These are phyloP conservation scores for Galerina marginata DNA, from an alignment of 768 basidiomycete genomes.

Conservation along the genomic window DNA sequence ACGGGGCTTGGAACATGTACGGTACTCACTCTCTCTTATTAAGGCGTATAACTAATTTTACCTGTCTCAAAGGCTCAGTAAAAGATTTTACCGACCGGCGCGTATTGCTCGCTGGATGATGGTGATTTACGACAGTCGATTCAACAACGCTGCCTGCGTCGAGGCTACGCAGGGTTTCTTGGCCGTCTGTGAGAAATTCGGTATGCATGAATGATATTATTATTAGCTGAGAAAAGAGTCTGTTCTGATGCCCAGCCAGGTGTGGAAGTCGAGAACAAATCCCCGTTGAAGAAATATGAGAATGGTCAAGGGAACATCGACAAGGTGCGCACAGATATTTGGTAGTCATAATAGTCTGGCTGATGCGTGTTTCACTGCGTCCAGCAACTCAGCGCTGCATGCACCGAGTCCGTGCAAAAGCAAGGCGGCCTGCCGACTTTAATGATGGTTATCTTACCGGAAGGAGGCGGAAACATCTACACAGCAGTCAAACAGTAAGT, in stretches of 20 bases:
- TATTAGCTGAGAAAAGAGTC: too few species aligned
- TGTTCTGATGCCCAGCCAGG: conserved; percentile 42
- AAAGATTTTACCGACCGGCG: conserved; percentile 34
- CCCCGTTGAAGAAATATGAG: conserved; percentile 56
- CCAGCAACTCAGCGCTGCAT: conserved; percentile 58
- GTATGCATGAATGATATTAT: too few species aligned
- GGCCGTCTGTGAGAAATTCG: conserved; percentile 38
- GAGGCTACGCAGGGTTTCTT: conserved; percentile 61
- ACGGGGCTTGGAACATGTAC: conserved; percentile 85
- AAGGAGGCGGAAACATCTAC: conserved; percentile 77
- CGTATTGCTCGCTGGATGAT: conserved; percentile 67
- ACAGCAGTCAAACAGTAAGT: conserved; percentile 80
- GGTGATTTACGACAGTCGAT: conserved; percentile 68
- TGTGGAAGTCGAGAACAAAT: conserved; percentile 52
- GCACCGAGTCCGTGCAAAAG: conserved; percentile 49
- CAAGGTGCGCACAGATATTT: conserved; percentile 52
- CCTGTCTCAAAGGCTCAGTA: conserved; percentile 52
- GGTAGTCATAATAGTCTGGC: conserved; percentile 59
- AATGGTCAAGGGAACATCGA: conserved; percentile 65
- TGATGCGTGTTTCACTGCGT: conserved; percentile 40
- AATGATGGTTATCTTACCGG: conserved; percentile 73
- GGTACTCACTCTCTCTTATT: conserved; percentile 19
- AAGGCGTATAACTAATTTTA: not conserved
- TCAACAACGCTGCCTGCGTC: conserved; percentile 44
- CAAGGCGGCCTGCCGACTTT: conserved; percentile 54